Conservation (phyloP, 257 asterid genomes). For the Solanum piurae region DNA sequence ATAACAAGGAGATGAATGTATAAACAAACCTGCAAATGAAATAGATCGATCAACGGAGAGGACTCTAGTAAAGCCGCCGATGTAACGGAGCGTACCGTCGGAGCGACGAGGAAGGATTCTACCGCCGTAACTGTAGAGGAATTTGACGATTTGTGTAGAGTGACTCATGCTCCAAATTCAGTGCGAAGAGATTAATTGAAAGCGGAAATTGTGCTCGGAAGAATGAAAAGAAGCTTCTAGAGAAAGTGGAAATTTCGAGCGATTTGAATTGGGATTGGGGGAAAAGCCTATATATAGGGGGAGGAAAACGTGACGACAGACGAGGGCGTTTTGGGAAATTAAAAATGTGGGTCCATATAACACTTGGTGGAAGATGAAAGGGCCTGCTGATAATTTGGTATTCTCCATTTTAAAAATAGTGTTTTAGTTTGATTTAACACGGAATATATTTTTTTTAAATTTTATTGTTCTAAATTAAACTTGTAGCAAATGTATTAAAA, state of each 20-base stretch:
- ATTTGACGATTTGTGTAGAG: slow-evolving; percentile 28
- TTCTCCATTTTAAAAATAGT: too few relatives aligned
- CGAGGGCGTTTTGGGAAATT: not conserved
- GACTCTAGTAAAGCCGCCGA: slow-evolving; percentile 70
- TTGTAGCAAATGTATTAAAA: too few relatives aligned
- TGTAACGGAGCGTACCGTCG: slow-evolving; percentile 72
- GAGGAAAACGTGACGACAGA: not conserved
- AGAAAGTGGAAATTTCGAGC: not conserved
- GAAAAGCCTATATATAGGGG: not conserved
- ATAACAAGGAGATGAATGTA: not conserved
- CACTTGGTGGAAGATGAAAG: not conserved
- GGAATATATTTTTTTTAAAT: too few relatives aligned
- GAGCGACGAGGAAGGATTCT: slow-evolving; percentile 49
- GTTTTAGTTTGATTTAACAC: too few relatives aligned
- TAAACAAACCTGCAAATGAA: slow-evolving; percentile 13
- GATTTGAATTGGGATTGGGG: not conserved
- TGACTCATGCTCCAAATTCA: slow-evolving; percentile 19
- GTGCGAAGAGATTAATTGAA: not conserved
- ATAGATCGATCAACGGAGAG: slow-evolving; percentile 46
- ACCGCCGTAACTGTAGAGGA: slow-evolving; percentile 82
- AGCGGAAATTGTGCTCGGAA: not conserved
- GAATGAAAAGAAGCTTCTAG: not conserved
- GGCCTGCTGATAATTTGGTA: not conserved
- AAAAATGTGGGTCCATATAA: not conserved
- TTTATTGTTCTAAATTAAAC: too few relatives aligned